These are phyloP conservation scores for Syncephalis fuscata DNA, from an alignment of 371 early-diverging fungal species.

Conservation along the genomic window DNA sequence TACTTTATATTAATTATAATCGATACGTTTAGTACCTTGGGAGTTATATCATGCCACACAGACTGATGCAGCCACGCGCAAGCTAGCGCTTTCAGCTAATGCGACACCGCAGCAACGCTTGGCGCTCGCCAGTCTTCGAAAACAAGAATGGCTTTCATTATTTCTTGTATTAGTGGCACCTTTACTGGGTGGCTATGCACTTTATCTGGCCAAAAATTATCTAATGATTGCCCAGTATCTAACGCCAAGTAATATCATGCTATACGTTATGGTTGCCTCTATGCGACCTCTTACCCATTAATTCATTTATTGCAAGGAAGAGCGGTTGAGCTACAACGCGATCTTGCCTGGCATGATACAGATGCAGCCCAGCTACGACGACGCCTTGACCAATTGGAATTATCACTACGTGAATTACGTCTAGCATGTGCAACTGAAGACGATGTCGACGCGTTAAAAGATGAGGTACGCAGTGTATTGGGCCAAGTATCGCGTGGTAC, in stretches of 20 bases:
- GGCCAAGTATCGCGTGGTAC: too few species aligned
- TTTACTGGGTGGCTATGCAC: slow-evolving; percentile 31
- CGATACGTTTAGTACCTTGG: slow-evolving; percentile 52
- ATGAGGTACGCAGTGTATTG: slow-evolving; percentile 4
- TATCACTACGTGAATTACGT: slow-evolving; percentile 28
- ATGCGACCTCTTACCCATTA: slow-evolving; percentile 33
- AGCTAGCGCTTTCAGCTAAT: slow-evolving; percentile 7
- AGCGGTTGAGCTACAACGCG: slow-evolving; percentile 31
- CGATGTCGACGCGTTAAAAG: slow-evolving; percentile 18
- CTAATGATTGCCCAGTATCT: slow-evolving; percentile 35
- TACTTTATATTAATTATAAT: too few species aligned
- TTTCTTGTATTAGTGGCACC: slow-evolving; percentile 30
- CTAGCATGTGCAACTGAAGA: slow-evolving; percentile 43
- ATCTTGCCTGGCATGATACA: slow-evolving; percentile 26
- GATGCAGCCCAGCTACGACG: slow-evolving; percentile 23
- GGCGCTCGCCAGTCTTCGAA: slow-evolving; percentile 25
- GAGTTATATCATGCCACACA: slow-evolving; percentile 44
- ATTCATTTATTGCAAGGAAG: slow-evolving; percentile 29
- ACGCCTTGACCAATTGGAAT: slow-evolving; percentile 28
- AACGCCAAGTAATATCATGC: slow-evolving; percentile 37
- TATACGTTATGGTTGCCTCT: slow-evolving; percentile 40
- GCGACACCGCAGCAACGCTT: slow-evolving; percentile 17
- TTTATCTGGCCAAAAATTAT: slow-evolving; percentile 29
- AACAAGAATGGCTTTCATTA: slow-evolving; percentile 30
- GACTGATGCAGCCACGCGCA: slow-evolving; percentile 20